Conservation (phyloP, 352 stramenopile species). For the Vaucheria bursata region DNA sequence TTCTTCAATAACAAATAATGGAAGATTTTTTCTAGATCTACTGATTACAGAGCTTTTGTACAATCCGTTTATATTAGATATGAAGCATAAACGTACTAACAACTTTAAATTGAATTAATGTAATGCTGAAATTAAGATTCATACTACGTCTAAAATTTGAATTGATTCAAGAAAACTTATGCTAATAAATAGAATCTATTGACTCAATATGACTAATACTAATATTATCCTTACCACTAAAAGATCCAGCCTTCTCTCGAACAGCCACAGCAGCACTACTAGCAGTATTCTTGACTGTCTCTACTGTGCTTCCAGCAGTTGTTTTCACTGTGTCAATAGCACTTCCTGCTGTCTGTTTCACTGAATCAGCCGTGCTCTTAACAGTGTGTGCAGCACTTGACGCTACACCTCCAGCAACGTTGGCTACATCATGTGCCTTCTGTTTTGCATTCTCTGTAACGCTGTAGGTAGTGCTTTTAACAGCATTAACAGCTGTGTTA, state of each 20-base stretch:
- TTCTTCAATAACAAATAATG: too few relatives aligned
- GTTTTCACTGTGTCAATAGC: neutral
- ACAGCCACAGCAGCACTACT: neutral
- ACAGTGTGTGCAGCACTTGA: neutral
- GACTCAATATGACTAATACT: too few relatives aligned
- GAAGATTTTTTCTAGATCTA: too few relatives aligned
- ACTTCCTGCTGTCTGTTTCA: neutral
- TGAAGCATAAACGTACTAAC: too few relatives aligned
- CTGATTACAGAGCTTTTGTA: too few relatives aligned
- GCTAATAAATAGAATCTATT: too few relatives aligned
- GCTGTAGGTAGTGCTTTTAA: neutral
- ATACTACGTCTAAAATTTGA: too few relatives aligned
- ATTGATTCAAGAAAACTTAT: too few relatives aligned
- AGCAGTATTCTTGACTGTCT: neutral
- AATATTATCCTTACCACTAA: neutral
- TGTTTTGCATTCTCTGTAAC: neutral
- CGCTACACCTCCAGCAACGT: neutral
- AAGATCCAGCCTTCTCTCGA: neutral
- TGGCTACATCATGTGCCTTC: neutral
- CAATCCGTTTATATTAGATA: too few relatives aligned
- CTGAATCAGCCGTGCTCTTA: neutral
- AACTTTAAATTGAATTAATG: too few relatives aligned
- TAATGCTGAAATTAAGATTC: too few relatives aligned
- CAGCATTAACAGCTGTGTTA: neutral
- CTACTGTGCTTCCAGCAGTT: neutral